Conservation (phyloP, 257 asterid species). For the Solanum raphanifolium region DNA sequence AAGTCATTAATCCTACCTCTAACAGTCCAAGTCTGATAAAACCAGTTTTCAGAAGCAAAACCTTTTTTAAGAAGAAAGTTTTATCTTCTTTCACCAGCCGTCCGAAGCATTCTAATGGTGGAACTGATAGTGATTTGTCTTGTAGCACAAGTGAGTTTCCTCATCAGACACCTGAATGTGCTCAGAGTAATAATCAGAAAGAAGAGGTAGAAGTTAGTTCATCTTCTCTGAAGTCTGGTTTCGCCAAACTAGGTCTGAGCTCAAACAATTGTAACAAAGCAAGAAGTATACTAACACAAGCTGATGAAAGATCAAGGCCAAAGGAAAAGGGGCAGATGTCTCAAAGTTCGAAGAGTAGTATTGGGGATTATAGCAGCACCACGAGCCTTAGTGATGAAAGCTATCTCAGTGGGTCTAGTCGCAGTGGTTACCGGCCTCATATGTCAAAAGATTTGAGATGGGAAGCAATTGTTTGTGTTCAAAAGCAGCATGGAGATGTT, state of each 20-base stretch:
- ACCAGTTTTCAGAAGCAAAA: constrained; percentile 29
- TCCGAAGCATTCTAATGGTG: constrained; percentile 11
- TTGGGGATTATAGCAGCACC: constrained; percentile 63
- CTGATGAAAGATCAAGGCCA: constrained; percentile 38
- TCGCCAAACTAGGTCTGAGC: constrained; percentile 8
- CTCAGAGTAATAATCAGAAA: constrained; percentile 7
- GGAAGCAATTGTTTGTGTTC: constrained; percentile 58
- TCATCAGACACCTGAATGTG: constrained; percentile 14
- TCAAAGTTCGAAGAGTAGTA: constrained; percentile 71
- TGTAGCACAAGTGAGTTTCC: not conserved
- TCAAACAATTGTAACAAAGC: constrained; percentile 12
- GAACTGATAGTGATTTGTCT: not conserved
- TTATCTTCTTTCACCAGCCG: constrained; percentile 6
- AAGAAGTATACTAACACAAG: constrained; percentile 21
- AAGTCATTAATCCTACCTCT: constrained; percentile 16
- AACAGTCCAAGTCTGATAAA: constrained; percentile 17
- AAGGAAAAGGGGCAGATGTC: constrained; percentile 59
- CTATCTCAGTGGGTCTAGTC: constrained; percentile 46
- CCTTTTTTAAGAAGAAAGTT: constrained; percentile 36
- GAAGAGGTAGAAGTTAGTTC: constrained; percentile 21
- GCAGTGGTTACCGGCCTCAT: constrained; percentile 64
- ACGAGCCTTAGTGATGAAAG: constrained; percentile 71
- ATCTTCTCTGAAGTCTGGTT: constrained; percentile 9
- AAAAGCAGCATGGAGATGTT: constrained; percentile 51
- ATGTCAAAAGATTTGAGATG: constrained; percentile 80